Percentiles rank a stretch among this genome's conserved stretches.
Evolutionary conservation across 768 basidiomycete genomes (phyloP).

Genomic region (Crepidotus variabilis): DNA sequence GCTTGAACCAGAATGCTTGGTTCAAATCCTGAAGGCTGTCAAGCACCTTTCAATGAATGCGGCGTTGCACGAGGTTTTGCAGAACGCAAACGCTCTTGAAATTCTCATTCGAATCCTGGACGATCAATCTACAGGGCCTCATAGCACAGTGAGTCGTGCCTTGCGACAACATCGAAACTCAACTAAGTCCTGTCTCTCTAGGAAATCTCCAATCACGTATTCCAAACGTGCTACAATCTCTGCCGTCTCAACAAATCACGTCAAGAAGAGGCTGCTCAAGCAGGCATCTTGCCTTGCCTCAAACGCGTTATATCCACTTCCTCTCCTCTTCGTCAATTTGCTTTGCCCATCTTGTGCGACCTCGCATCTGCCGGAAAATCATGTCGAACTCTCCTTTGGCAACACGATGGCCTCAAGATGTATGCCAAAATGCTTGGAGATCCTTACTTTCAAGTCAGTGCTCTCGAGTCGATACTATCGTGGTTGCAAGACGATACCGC

Average conservation of each 20-base stretch:
- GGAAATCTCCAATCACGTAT: constrained; percentile 97
- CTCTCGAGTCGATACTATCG: constrained; percentile 84
- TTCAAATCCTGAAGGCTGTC: constrained; percentile 88
- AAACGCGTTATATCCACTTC: constrained; percentile 84
- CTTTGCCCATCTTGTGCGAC: constrained; percentile 94
- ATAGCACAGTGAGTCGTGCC: constrained; percentile 64
- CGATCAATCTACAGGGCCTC: constrained; percentile 71
- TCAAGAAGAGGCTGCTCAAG: constrained; percentile 96
- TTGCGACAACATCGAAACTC: background rate
- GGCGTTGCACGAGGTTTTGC: constrained; percentile 84
- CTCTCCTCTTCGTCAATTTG: constrained; percentile 95
- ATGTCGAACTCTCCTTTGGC: constrained; percentile 87
- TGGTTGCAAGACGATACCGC: constrained; percentile 97
- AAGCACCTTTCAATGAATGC: constrained; percentile 96
- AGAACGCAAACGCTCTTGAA: constrained; percentile 94
- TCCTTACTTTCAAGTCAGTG: constrained; percentile 89
- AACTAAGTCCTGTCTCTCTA: constrained; percentile 25
- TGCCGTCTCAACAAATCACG: constrained; percentile 91
- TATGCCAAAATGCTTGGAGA: constrained; percentile 78
- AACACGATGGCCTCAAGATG: constrained; percentile 83
- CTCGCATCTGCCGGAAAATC: constrained; percentile 93
- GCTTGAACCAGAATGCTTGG: constrained; percentile 84
- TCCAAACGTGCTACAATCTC: constrained; percentile 96
- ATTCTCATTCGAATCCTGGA: constrained; percentile 84
- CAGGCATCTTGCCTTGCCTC: constrained; percentile 89